These are phyloP conservation scores for Colletotrichum cordylinicola DNA, from an alignment of 2,329 filamentous ascomycete genomes.

Conservation along the genomic window DNA sequence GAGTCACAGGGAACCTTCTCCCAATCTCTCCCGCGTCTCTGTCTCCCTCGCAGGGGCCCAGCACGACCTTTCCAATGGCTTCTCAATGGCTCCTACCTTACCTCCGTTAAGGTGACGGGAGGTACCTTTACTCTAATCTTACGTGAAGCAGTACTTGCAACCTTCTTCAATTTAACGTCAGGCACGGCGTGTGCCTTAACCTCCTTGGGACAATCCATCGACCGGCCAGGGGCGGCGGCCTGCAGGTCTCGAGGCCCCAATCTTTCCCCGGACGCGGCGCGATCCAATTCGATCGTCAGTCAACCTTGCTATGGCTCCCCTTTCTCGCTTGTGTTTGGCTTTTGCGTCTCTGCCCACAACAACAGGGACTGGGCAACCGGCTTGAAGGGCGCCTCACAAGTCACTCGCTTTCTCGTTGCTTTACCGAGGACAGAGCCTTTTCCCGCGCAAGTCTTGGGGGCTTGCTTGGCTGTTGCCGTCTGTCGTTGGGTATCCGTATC, in stretches of 20 bases:
- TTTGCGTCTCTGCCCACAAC: background rate
- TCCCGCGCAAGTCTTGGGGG: background rate
- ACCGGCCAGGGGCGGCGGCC: background rate
- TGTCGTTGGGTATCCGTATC: background rate
- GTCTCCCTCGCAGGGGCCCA: background rate
- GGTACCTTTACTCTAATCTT: background rate
- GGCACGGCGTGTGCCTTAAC: background rate
- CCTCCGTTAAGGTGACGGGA: background rate
- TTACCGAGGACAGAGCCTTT: background rate
- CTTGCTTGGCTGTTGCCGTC: background rate
- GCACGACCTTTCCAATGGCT: background rate
- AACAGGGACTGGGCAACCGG: slow-evolving; percentile 12
- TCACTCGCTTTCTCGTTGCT: background rate
- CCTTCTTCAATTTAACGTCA: background rate
- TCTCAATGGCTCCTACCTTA: background rate
- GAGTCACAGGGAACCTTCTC: background rate
- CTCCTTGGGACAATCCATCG: background rate
- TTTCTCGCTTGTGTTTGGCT: slow-evolving; percentile 15
- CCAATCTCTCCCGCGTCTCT: background rate
- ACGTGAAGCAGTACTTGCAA: background rate
- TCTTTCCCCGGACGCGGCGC: slow-evolving; percentile 20
- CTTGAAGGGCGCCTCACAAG: background rate
- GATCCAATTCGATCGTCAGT: slow-evolving; percentile 20
- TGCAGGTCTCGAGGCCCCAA: background rate
- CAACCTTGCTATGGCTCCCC: background rate